Evolutionary conservation across 2,329 filamentous ascomycete species (phyloP).

Genomic region (Orbilia oligospora): DNA sequence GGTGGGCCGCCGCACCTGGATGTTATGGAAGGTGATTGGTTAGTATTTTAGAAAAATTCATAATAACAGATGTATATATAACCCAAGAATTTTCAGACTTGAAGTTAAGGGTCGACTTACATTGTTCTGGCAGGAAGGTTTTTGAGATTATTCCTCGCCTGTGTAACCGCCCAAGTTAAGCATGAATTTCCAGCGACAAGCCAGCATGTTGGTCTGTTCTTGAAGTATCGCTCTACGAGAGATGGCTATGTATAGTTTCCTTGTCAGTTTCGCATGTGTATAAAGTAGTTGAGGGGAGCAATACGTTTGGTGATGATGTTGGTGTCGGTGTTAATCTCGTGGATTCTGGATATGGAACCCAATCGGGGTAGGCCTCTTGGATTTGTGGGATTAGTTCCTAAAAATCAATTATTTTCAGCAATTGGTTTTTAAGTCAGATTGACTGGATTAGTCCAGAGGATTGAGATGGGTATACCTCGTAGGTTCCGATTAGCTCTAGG

Average conservation of each 20-base stretch:
- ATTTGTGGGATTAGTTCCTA: conserved; percentile 4
- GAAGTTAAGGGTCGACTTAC: no score
- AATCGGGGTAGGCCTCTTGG: background rate
- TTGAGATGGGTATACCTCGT: background rate
- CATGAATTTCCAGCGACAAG: background rate
- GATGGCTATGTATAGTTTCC: conserved; percentile 8
- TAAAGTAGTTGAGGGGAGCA: no score
- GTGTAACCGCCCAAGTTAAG: background rate
- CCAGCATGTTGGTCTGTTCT: conserved; percentile 6
- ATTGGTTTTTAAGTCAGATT: no score
- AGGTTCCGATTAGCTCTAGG: background rate
- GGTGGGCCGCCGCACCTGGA: conserved; percentile 5
- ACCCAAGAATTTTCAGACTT: no score
- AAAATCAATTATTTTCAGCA: background rate
- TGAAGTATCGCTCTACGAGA: conserved; percentile 20
- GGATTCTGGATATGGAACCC: no score
- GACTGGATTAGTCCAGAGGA: no score
- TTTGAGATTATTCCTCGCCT: no score
- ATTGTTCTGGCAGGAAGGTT: no score
- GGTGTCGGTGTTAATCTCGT: no score
- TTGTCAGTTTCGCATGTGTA: background rate
- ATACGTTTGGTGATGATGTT: no score
- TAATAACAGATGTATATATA: no score
- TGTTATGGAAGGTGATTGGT: background rate
- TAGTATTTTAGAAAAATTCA: no score